Base-by-base conservation (phyloP, 2,329 filamentous ascomycete genomes). In the Penicillium sp. region DNA sequence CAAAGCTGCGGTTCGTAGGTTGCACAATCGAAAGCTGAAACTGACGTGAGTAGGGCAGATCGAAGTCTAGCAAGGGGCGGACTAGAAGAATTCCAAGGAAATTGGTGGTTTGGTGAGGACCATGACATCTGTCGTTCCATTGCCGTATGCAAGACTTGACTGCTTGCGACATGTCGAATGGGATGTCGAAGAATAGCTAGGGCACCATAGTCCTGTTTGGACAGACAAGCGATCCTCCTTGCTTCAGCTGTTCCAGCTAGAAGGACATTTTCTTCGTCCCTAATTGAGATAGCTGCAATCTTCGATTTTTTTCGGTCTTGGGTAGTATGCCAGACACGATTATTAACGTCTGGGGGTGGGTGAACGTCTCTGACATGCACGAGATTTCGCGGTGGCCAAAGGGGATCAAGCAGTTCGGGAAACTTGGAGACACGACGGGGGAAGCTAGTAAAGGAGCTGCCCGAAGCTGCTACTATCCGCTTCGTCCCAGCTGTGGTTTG, bases 21-120 rank as follows among this genome's bases (percentile, higher is more conserved):
- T 9, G 87, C 89, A 59, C 78, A 82, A 70, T 99, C 94, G 66
- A 92, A 97, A 0, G 92, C 86, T 5, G 89, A 92, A 13, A 92
- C 78, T 0, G 80, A 80, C 1, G 78, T 80, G 43, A 79, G 74
- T 32, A 97, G 79, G 0, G 80, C 79, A 3, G 78, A 71, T 64
- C 86, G 89, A 2, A 91, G 76, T 2, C 79, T 78, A 13, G 71
- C 65, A 45, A 94, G 71, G 18, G 85, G 83, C 11, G 86, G 79
- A 32, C 69, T 92, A 87, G 7, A 62, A 52, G 44, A 26, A 56
- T 53, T 50, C 58, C 35, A 55, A 43, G 31, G 50, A 35, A 18
- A 39, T 34, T 6, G 32, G 35, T 48, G 35, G 14, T 42, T 46
- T 22, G 55, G 47, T 4, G 56, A 49, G 35, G 52, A 45, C 51